phyloP scores from a whole-genome alignment of 305 asterid genomes.

The Plantago lanceolata region DNA sequence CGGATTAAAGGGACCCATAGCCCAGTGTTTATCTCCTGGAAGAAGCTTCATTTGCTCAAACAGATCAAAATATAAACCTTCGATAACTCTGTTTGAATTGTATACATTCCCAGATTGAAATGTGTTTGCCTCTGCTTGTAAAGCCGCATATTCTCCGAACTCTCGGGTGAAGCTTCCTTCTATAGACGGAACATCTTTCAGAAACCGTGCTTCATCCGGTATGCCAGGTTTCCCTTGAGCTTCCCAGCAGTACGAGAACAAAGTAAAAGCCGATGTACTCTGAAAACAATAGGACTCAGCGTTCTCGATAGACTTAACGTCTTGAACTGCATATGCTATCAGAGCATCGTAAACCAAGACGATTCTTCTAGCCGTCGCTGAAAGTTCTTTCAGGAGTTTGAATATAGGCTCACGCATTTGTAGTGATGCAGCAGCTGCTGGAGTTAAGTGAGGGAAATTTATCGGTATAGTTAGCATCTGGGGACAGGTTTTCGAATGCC shows the following conservation, averaged over 20 bases:
- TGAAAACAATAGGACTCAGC: conserved; percentile 23
- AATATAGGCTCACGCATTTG: conserved; percentile 24
- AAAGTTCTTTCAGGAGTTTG: conserved; percentile 8
- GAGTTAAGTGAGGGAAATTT: conserved; percentile 28
- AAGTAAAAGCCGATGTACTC: conserved; percentile 13
- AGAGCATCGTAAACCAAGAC: conserved; percentile 22
- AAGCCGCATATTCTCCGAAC: background rate
- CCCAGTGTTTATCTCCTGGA: conserved; percentile 4
- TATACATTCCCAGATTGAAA: conserved; percentile 29
- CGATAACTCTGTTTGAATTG: conserved; percentile 29
- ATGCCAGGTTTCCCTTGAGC: conserved; percentile 1
- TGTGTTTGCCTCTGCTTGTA: conserved; percentile 1
- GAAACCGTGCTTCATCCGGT: conserved; percentile 1
- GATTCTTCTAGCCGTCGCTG: conserved; percentile 7
- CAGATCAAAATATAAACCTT: conserved; percentile 31
- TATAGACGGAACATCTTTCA: conserved; percentile 18
- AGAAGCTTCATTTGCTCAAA: background rate
- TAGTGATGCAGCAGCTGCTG: conserved; percentile 13
- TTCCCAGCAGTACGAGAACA: conserved; percentile 20
- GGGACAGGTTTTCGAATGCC: conserved; percentile 13
- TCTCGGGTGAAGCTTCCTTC: conserved; percentile 21
- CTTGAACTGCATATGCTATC: conserved; percentile 16
- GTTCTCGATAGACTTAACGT: background rate
- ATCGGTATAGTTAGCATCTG: conserved; percentile 9
- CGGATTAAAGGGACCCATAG: background rate